Percentiles rank a stretch among this genome's conserved stretches.
phyloP scores from a whole-genome alignment of 768 basidiomycete species.

The Tulasnella sp. region DNA sequence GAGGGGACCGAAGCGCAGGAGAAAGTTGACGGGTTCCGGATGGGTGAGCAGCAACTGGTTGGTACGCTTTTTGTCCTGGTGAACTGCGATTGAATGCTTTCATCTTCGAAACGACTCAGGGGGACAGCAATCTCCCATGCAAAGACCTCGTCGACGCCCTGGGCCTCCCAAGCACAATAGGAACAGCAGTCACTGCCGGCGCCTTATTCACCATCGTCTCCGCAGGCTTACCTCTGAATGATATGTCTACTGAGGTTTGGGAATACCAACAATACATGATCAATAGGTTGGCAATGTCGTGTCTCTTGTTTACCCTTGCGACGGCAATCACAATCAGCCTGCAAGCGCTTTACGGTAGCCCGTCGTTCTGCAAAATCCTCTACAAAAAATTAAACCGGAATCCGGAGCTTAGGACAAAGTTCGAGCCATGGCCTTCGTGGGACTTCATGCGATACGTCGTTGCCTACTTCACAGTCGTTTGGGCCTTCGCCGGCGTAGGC shows the following conservation, averaged over 20 bases:
- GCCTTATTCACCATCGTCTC: not conserved
- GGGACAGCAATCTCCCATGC: not conserved
- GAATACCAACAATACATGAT: not conserved
- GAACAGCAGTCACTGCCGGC: not conserved
- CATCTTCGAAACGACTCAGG: not conserved
- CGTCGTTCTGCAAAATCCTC: conserved; percentile 8
- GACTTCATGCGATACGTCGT: not conserved
- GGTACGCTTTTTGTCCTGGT: not conserved
- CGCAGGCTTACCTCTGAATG: not conserved
- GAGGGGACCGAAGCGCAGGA: no score
- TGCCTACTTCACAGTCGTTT: not conserved
- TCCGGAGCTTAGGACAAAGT: not conserved
- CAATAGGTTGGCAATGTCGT: not conserved
- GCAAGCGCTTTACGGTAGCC: not conserved
- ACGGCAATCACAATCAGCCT: not conserved
- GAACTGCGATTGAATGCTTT: not conserved
- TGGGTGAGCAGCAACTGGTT: not conserved
- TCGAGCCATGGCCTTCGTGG: not conserved
- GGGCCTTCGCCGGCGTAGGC: not conserved
- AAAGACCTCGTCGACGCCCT: not conserved
- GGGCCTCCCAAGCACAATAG: not conserved
- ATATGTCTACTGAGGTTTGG: no score
- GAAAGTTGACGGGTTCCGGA: no score
- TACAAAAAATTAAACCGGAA: not conserved
- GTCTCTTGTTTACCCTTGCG: not conserved